Percentiles rank a stretch among this genome's conserved stretches.
Evolutionary conservation across 352 stramenopile species (phyloP).

Genomic region (Phytophthora palmivora): DNA sequence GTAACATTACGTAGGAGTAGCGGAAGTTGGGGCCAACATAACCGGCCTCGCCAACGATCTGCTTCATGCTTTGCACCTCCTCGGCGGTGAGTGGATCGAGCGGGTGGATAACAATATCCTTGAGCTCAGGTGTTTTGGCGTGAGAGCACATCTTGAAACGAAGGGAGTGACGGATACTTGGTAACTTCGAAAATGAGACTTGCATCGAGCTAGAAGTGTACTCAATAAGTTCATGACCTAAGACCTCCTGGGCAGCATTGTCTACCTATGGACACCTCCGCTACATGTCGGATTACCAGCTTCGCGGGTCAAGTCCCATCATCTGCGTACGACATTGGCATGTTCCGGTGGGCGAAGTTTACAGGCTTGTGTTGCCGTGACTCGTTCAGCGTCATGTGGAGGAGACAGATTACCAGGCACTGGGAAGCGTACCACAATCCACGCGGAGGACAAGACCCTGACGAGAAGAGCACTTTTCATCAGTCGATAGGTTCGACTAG

Average conservation of each 20-base stretch:
- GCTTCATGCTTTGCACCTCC: constrained; percentile 44
- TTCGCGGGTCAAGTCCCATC: constrained; percentile 1
- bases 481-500: constrained; percentile 22
- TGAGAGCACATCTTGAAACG: constrained; percentile 26
- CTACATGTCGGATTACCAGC: constrained; percentile 12
- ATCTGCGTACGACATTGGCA: constrained; percentile 2
- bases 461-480: constrained; percentile 11
- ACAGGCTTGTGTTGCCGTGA: constrained; percentile 5
- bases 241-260: too few species aligned
- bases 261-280: background rate
- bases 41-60: constrained; percentile 41
- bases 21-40: constrained; percentile 33
- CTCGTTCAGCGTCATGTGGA: constrained; percentile 12
- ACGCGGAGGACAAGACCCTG: too few species aligned
- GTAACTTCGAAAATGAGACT: constrained; percentile 10
- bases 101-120: constrained; percentile 33
- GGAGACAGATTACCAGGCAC: constrained; percentile 30
- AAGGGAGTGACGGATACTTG: background rate
- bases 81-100: constrained; percentile 47
- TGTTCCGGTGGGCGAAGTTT: constrained; percentile 1
- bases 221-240: too few species aligned
- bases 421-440: constrained; percentile 35
- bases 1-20: constrained; percentile 59
- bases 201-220: background rate
- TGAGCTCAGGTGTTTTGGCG: constrained; percentile 17